Evolutionary conservation across 2,329 filamentous ascomycete species (phyloP).

Genomic region (Leptographium wingfieldii): DNA sequence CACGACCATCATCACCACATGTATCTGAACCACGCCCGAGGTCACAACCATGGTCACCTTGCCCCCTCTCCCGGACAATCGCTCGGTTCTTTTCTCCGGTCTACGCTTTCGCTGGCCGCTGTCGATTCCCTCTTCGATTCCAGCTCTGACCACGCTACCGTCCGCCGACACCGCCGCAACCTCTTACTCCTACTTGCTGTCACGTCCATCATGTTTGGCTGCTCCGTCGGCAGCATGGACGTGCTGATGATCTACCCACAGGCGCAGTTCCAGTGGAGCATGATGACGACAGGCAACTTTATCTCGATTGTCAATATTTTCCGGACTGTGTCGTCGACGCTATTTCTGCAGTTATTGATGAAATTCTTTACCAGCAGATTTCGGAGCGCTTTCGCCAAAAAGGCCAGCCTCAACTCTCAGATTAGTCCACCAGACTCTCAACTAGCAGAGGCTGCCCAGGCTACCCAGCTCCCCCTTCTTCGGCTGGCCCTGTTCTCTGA

Average conservation of each 20-base stretch:
- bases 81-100: neutral
- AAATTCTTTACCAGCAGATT: neutral
- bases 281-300: neutral
- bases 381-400: neutral
- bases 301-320: neutral
- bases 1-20: neutral
- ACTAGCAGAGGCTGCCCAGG: neutral
- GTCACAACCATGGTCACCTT: neutral
- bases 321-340: neutral
- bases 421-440: neutral
- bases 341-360: neutral
- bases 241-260: conserved; percentile 4
- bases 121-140: neutral
- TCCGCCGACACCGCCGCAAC: neutral
- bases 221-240: neutral
- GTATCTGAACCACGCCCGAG: too few relatives aligned
- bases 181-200: neutral
- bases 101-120: neutral
- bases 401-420: too few relatives aligned
- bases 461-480: neutral
- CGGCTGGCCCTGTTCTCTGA: neutral
- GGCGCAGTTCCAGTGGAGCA: neutral
- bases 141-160: neutral
- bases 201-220: neutral
- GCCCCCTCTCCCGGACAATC: neutral